Base-by-base conservation (phyloP, 2,329 filamentous ascomycete genomes). In the Thyridium curvatum region DNA sequence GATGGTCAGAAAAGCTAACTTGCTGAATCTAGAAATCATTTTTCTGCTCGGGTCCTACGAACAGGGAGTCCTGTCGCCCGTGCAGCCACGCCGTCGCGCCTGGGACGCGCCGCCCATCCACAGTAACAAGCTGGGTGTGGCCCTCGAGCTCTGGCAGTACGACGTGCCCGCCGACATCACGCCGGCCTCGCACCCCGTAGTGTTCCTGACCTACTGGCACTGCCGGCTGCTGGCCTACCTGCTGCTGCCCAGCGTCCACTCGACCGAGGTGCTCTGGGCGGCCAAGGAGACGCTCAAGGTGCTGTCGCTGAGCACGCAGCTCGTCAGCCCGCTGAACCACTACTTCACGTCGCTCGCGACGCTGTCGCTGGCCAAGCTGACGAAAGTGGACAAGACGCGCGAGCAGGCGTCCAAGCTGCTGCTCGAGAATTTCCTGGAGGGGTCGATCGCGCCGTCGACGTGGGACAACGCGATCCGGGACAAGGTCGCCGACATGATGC, bases 181-280 rank as follows among this genome's bases (percentile, higher is more conserved):
- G 16, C 69, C 71, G 4, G 53, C 60, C 0, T 61, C 65, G 3
- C 66, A 72, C 35, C 75, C 76, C 4, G 54, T 82, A 26, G 66
- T 86, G 3, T 77, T 84, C 48, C 66, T 87, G 17, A 74, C 74
- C 14, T 86, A 84, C 59, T 85, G 83, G 74, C 81, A 86, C 55
- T 71, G 77, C 47, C 77, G 79, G 44, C 67, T 86, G 8, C 65
- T 87, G 14, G 69, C 77, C 9, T 77, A 79, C 37, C 68, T 85
- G 3, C 65, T 81, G 39, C 74, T 72, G 30, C 71, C 76, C 2
- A 68, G 68, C 10, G 66, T 72, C 1, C 72, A 74, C 31, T 67
- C 76, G 0, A 61, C 67, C 2, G 74, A 83, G 42, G 67, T 82
- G 13, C 60, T 84, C 15, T 78, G 74, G 56, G 72, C 79, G 6